Base-by-base conservation (phyloP, 306 rosid species). In the Spatholobus suberectus region DNA sequence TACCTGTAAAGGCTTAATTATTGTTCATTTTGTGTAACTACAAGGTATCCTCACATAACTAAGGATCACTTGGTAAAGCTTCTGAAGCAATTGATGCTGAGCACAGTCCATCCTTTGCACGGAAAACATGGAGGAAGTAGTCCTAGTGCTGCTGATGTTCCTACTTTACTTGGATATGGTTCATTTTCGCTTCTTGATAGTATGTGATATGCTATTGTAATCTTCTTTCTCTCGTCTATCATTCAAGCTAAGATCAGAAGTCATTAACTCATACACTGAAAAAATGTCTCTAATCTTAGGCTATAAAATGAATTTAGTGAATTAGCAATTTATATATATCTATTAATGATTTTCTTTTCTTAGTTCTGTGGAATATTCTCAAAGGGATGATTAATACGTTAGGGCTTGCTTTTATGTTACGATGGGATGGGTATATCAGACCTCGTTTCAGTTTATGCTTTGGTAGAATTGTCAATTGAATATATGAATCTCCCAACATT, bases 141-240 rank as follows among this genome's bases (percentile, higher is more conserved):
- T 79, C 97, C 94, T 35, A 92, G 87, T 86, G 98, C 97, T 85
- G 92, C 94, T 44, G 95, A 94, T 81, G 97, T 92, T 84, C 98
- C 97, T 78, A 94, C 98, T 17, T 82, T 94, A 77, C 92, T 94
- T 88, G 98, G 98, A 92, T 75, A 90, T 10, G 97, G 91, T 46
- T 89, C 97, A 66, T 94, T 92, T 86, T 94, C 98, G 2, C 95
- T 94, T 92, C 87, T 94, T 69, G 85, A 91, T 62, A 43, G 98
- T 94, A 94, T 12, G 97, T 89, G 85, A 83, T 79, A 73, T 81
- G 69, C 63, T 77, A 76, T 63, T 63, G 57, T 81, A 73, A 70
- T 86, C 55, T 75, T 86, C 55, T 75, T 81, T 75, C 62, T 73
- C 70, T 40, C 6, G 13, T 75, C n/a, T 52, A 73, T 81, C 54